Conservation (phyloP, 2,329 filamentous ascomycete genomes). For the Chaetomiaceae sp. region DNA sequence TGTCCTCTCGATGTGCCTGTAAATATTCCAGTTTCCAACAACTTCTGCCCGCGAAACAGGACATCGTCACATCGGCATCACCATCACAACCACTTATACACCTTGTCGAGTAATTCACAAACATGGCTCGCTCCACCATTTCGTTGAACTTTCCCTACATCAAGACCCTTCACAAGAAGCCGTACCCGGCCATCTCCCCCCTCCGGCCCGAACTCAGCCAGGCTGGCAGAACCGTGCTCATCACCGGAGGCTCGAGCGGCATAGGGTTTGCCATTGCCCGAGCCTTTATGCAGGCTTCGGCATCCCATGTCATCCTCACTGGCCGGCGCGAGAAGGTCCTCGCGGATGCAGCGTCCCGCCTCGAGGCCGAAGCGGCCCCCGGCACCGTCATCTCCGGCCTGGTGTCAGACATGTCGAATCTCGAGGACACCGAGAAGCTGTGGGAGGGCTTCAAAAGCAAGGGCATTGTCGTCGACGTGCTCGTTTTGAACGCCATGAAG, state of each 20-base stretch:
- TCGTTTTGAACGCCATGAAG: constrained; percentile 32
- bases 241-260: constrained; percentile 63
- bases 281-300: constrained; percentile 44
- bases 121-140: constrained; percentile 28
- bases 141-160: constrained; percentile 21
- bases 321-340: constrained; percentile 29
- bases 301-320: constrained; percentile 31
- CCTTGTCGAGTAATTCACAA: too few species aligned
- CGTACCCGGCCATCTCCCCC: constrained; percentile 38
- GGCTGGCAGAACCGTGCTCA: constrained; percentile 51
- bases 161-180: constrained; percentile 31
- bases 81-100: too few species aligned
- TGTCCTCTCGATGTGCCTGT: too few species aligned
- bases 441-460: constrained; percentile 29
- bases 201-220: constrained; percentile 37
- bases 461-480: constrained; percentile 31
- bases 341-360: constrained; percentile 10
- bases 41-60: too few species aligned
- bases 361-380: constrained; percentile 11
- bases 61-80: too few species aligned
- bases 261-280: constrained; percentile 62
- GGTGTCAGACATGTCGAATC: constrained; percentile 21
- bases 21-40: too few species aligned
- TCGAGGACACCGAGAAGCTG: constrained; percentile 27
- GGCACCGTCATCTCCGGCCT: constrained; percentile 35